Evolutionary conservation across 2,329 filamentous ascomycete species (phyloP), one percentile per base, ranked within the genome.

Genomic region (Diaporthe batatas): DNA sequence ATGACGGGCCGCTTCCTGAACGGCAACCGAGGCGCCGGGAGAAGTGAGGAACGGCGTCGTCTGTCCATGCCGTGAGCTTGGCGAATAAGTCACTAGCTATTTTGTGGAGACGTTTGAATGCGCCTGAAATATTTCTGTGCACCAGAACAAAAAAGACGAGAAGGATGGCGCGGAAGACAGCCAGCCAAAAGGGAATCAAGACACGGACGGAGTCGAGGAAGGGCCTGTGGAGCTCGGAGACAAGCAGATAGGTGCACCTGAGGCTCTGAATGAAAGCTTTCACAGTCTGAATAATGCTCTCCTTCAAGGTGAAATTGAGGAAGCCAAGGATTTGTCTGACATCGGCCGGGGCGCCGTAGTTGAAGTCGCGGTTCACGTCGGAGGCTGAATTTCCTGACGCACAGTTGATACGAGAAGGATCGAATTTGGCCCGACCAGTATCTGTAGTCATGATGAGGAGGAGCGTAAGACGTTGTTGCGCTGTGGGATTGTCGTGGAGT

Each of bases 241-340:
- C 29, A 44, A 74, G 73, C 58, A 73, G 49, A 44, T 51, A 73
- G 7, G 67, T 74, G 55, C 73, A 74, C 71, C 53, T 71, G 53
- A 64, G 12, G 54, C 51, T 70, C 21, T 68, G 71, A 2, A 18
- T 21, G 16, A 71, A 39, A 47, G 55, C 54, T 47, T 64, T 42
- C 44, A 47, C 34, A 25, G 73, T 73, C 53, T 73, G 67, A 12
- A 29, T 47, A 18, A 68, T 29, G 47, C 68, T 55, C 58, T 79
- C 77, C 32, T 69, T 72, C 14, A 73, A 25, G 21, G 75, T 72
- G 68, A 79, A 80, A 14, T 73, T 72, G 2, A 79, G 68, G 59
- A 80, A 80, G 6, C 75, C 75, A 6, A 79, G 70, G 62, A 78
- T 74, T 23, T 77, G 58, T 21, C 7, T 44, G 39, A 72, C 55